Base-by-base conservation (phyloP, 2,329 filamentous ascomycete genomes). In the Domatiomyces catenatus region DNA sequence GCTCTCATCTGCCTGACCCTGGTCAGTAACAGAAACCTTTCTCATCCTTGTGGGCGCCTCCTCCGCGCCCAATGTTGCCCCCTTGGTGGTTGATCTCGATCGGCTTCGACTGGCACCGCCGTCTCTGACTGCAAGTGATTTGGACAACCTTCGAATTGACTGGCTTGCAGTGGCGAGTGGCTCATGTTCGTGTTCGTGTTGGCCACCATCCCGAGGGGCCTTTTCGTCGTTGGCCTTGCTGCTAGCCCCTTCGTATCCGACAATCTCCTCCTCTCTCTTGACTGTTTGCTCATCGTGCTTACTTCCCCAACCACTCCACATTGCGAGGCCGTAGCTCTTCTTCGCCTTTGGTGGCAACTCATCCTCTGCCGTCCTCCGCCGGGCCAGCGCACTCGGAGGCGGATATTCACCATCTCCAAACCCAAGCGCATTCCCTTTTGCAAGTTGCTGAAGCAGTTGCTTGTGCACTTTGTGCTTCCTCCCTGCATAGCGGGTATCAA, bases 271-370 rank as follows among this genome's bases (percentile, higher is more conserved):
- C 26, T 67, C 64, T 45, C 59, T 62, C 44, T 63, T 60, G 12
- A 93, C 74, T 0, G 84, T 84, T 54, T 74, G 74, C 64, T 90
- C 77, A 62, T 96, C 92, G 62, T 95, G 87, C 63, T 85, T 93
- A 45, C 83, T 89, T 12, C 86, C 88, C 84, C 88, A 93, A 1
- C 83, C 72, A 47, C 81, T 84, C 90, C 90, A 96, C 56, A 95
- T 69, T 2, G 81, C 79, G 64, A 95, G 71, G 6, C 84, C 86
- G 67, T 83, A 78, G 56, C 84, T 88, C 72, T 77, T 81, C 57
- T 68, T 66, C 50, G 64, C 74, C 66, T 73, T 80, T 62, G 75
- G 75, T 59, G 72, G 72, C 54, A 75, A 72, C n/a, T 71, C 64
- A 47, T 70, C 58, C 48, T 69, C 69, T 53, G 71, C 62, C 46